phyloP scores from a whole-genome alignment of 2,329 filamentous ascomycete genomes.

The Pleurostoma richardsiae region DNA sequence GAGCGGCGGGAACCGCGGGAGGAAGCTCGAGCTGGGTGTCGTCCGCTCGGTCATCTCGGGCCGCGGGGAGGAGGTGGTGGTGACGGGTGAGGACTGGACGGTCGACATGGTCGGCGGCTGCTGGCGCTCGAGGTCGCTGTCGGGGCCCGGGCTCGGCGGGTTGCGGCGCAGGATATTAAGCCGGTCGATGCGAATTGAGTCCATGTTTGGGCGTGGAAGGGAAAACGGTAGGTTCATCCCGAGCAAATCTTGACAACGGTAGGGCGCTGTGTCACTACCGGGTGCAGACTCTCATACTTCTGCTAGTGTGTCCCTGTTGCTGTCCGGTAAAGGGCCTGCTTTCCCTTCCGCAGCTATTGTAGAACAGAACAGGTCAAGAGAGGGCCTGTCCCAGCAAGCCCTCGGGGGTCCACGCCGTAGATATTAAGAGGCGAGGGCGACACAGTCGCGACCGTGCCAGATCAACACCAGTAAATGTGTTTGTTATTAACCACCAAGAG shows the following conservation, averaged over 20 bases:
- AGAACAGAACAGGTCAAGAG: too few species aligned
- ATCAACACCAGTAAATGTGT: too few species aligned
- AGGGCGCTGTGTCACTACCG: too few species aligned
- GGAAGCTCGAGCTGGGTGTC: constrained; percentile 10
- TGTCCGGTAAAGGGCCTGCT: too few species aligned
- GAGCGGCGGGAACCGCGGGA: constrained; percentile 17
- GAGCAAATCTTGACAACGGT: not conserved
- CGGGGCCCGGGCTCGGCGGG: not conserved
- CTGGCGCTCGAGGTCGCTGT: constrained; percentile 8
- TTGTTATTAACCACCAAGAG: too few species aligned
- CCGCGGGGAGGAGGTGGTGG: not conserved
- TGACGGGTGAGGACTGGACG: not conserved
- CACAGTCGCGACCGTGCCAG: too few species aligned
- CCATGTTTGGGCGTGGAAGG: constrained; percentile 1
- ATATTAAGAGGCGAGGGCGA: too few species aligned
- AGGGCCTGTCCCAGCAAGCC: too few species aligned
- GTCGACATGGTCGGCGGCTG: constrained; percentile 1
- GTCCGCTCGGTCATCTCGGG: constrained; percentile 21
- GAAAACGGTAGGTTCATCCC: constrained; percentile 1
- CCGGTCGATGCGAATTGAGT: constrained; percentile 3
- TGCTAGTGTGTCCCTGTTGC: too few species aligned
- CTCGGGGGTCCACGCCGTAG: too few species aligned
- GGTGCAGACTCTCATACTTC: too few species aligned
- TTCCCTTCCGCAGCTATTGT: too few species aligned
- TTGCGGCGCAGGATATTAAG: constrained; percentile 3